Evolutionary conservation across 768 basidiomycete species (phyloP).

Genomic region (Amanita muscaria): DNA sequence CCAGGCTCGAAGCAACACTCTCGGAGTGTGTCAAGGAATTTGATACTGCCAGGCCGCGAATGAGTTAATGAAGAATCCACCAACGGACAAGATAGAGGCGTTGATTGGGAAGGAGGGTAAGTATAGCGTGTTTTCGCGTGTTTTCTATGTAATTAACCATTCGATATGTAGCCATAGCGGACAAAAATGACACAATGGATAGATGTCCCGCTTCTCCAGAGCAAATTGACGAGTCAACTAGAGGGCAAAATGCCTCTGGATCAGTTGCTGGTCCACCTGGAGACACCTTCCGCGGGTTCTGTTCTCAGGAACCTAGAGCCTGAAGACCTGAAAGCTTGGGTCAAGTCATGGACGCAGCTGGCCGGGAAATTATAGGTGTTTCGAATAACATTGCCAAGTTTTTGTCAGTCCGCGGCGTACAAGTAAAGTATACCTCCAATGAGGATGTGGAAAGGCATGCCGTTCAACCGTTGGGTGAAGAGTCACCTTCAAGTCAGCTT

Average conservation of each 20-base stretch:
- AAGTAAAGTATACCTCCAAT: background rate
- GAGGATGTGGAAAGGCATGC: background rate
- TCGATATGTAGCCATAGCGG: no score
- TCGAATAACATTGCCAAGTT: conserved; percentile 2
- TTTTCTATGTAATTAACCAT: no score
- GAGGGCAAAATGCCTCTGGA: conserved; percentile 1
- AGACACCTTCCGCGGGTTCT: background rate
- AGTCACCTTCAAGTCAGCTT: no score
- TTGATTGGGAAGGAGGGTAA: background rate
- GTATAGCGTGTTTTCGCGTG: no score
- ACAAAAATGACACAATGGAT: no score
- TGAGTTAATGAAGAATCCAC: background rate
- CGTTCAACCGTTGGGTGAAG: background rate
- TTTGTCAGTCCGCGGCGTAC: background rate
- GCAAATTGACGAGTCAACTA: background rate
- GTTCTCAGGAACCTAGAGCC: background rate
- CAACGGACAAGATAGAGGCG: background rate
- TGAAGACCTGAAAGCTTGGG: background rate
- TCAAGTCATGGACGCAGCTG: conserved; percentile 2
- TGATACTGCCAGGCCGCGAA: background rate
- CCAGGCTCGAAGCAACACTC: background rate
- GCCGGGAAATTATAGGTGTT: background rate
- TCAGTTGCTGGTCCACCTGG: conserved; percentile 1
- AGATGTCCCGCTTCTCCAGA: background rate
- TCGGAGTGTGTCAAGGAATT: background rate